These are phyloP conservation scores for Pseudonitzschia pungens DNA, from an alignment of 108 stramenopile species.

Conservation along the genomic window DNA sequence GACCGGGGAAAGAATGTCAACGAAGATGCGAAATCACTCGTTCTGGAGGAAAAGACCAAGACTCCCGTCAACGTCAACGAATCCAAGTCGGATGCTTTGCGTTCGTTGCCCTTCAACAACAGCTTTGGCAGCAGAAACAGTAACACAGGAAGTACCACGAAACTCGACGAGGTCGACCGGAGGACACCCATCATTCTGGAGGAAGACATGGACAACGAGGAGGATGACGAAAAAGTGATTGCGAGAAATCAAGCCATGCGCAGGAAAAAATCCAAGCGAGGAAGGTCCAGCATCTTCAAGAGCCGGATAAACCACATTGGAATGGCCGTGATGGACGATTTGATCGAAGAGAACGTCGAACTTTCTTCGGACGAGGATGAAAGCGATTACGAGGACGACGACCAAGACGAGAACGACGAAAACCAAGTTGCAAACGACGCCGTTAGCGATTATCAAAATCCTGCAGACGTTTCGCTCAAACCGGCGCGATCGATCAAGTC, in stretches of 20 bases:
- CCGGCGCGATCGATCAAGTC: background rate
- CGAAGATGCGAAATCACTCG: background rate
- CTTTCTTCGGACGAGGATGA: constrained; percentile 12
- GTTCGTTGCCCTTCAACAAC: background rate
- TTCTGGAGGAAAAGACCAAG: background rate
- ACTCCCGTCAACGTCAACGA: background rate
- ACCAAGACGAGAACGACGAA: constrained; percentile 6
- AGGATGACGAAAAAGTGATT: background rate
- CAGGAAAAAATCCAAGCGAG: constrained; percentile 8
- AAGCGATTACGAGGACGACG: background rate
- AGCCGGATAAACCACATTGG: background rate
- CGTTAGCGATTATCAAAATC: background rate
- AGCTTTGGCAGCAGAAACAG: background rate
- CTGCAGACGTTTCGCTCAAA: background rate
- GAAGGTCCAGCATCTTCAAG: constrained; percentile 10
- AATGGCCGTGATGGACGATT: constrained; percentile 15
- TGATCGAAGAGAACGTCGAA: constrained; percentile 13
- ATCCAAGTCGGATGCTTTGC: background rate
- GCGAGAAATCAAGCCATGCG: background rate
- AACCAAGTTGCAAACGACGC: background rate
- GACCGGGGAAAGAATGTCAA: background rate
- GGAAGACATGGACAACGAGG: constrained; percentile 1
- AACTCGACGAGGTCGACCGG: background rate
- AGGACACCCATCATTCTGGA: constrained; percentile 1
- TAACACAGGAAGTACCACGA: background rate